Base-by-base conservation (phyloP, 129 eudicot genomes). In the Flaveria trinervia region DNA sequence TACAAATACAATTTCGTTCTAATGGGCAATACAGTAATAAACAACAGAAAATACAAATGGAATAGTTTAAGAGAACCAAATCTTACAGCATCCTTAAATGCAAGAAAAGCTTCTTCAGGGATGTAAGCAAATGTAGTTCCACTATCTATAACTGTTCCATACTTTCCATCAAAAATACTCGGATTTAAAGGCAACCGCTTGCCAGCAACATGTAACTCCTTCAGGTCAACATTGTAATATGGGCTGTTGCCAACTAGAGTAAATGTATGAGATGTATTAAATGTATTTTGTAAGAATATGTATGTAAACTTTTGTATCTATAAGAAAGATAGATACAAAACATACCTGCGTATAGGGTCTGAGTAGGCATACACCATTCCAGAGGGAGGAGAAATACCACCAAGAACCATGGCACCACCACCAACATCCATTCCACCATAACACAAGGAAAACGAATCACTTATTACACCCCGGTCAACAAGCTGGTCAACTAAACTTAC, bases 211-310 rank as follows among this genome's bases (percentile, higher is more conserved):
- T 85, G 96, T n/a, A 95, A 68, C 85, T 86, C 99, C 90, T 78
- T 89, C 92, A 95, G 87, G 81, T 88, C 97, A 56, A 95, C 82
- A 78, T 95, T 95, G 96, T 95, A 95, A 83, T 89, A 95, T 65
- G 97, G 96, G 89, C 94, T 95, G 99, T 95, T 91, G 85, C 86
- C 90, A 91, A 95, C 99, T 91, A 95, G 90, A 85, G 99, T 95
- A 91, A 94, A 91, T 91, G 97, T 80, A 93, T 89, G 92, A 91
- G 99, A 89, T 83, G 95, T 87, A 85, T 77, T 79, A 80, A 89
- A 85, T 57, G 85, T 84, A 85, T 73, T 79, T 87, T 83, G 83
- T 82, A 80, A 82, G 59, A 80, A 80, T 20, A 76, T 82, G 81
- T 64, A 89, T 65, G 9, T 49, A 30, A 80, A 76, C 68, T 82